Base-by-base conservation (phyloP, 441 rosid genomes). In the Populus tomentosa region DNA sequence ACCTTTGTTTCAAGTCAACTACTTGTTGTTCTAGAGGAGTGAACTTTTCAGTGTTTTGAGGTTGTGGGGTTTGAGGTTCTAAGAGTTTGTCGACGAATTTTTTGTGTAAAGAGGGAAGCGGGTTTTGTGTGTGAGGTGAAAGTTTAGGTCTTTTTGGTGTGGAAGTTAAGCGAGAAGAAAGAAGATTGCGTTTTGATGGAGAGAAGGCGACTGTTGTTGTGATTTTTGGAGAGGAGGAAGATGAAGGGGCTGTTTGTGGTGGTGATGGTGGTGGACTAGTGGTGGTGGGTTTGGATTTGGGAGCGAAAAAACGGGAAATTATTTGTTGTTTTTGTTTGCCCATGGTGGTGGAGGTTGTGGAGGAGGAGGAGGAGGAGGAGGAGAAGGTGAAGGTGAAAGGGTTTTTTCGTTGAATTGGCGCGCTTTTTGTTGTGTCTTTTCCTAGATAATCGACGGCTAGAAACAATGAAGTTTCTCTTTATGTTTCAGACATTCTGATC, bases 1-100 rank as follows among this genome's bases (percentile, higher is more conserved):
- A 80, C 75, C 81, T 87, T 23, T n/a, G 77, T 80, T 94, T 95
- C 7, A 95, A 87, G 71, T 90, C 93, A 68, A 92, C 85, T n/a
- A 95, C 97, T 74, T 95, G 99, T 50, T 88, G 88, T 46, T 95
- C 99, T 71, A 95, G 75, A 4, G 98, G 99, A 42, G 99, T 95
- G 87, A 88, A 87, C 71, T 90, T 91, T 62, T 66, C 83, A 68
- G 33, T 71, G 46, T 53, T 61, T 0, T 84, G 67, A 24, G 73
- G 53, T 40, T 66, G 80, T 40, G 81, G 59, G 33, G 80, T 67
- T 5, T 70, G 71, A 11, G 91, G 91, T 83, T 84, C 92, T 3
- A 85, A 88, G 78, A 90, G 86, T 21, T 81, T 86, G 73, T 82
- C 77, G 63, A 90, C 83, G 72, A 86, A 88, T 65, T 84, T 87